Evolutionary conservation across 2,329 filamentous ascomycete genomes (phyloP).

Genomic region (Plectosphaerella cucumerina): DNA sequence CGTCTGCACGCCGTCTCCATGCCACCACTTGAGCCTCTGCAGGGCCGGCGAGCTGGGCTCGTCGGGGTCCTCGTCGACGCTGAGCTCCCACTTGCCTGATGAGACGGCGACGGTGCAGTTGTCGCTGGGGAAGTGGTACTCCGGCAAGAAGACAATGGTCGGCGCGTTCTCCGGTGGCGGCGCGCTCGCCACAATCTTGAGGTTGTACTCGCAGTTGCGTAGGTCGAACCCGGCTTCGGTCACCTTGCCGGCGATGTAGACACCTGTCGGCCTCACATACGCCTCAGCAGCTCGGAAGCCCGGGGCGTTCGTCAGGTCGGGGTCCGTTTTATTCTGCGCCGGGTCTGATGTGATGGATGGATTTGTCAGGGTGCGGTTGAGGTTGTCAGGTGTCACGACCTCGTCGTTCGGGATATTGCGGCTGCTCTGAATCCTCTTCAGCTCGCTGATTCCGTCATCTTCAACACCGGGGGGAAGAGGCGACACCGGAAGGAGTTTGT

Average conservation of each 20-base stretch:
- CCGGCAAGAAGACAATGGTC: slow-evolving; percentile 81
- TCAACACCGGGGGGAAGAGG: slow-evolving; percentile 38
- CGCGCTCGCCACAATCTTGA: slow-evolving; percentile 59
- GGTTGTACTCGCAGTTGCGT: slow-evolving; percentile 68
- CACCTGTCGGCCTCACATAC: slow-evolving; percentile 80
- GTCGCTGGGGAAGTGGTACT: slow-evolving; percentile 84
- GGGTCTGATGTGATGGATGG: slow-evolving; percentile 59
- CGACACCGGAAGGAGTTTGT: slow-evolving; percentile 57
- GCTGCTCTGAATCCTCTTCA: slow-evolving; percentile 14
- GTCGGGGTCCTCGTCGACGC: slow-evolving; percentile 55
- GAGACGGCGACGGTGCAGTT: slow-evolving; percentile 69
- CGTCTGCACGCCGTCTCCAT: slow-evolving; percentile 77
- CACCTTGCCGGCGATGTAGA: slow-evolving; percentile 69
- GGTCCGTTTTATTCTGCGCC: slow-evolving; percentile 38
- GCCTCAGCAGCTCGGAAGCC: slow-evolving; percentile 91
- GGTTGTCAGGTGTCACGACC: slow-evolving; percentile 72
- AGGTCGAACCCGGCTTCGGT: slow-evolving; percentile 77
- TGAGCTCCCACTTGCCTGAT: slow-evolving; percentile 87
- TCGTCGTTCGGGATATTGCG: slow-evolving; percentile 45
- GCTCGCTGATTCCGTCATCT: slow-evolving; percentile 32
- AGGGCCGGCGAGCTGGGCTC: slow-evolving; percentile 56
- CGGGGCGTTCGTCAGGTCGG: slow-evolving; percentile 56
- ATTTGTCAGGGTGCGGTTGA: slow-evolving; percentile 68
- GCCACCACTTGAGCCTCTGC: slow-evolving; percentile 89
- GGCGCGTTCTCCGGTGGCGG: slow-evolving; percentile 57